These are phyloP conservation scores for Solanum ossicruentum DNA, from an alignment of 257 asterid species.

Conservation along the genomic window DNA sequence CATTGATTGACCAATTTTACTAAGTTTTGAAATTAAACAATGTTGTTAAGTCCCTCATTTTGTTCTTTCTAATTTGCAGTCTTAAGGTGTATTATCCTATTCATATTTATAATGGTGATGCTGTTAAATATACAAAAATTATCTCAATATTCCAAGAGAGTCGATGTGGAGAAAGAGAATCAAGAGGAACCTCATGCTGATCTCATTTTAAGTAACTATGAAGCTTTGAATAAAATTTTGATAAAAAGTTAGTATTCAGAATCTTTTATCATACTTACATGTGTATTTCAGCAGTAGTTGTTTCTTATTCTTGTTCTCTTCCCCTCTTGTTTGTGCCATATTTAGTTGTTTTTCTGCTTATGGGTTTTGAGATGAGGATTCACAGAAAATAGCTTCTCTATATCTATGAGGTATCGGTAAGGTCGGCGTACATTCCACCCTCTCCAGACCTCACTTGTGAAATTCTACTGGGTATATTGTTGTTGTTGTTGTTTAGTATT, in stretches of 20 bases:
- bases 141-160: not conserved
- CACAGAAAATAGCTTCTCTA: too few species aligned
- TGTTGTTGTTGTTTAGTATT: too few species aligned
- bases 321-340: too few species aligned
- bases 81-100: not conserved
- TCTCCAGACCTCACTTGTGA: too few species aligned
- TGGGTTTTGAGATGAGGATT: too few species aligned
- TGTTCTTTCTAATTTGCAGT: not conserved
- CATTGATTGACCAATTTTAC: not conserved
- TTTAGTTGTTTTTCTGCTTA: too few species aligned
- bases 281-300: too few species aligned
- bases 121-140: not conserved
- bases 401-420: too few species aligned
- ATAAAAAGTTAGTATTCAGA: not conserved
- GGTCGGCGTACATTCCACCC: too few species aligned
- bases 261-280: too few species aligned
- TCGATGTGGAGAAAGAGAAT: not conserved
- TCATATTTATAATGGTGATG: not conserved
- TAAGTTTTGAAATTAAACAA: not conserved
- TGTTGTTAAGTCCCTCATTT: not conserved
- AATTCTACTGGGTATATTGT: too few species aligned
- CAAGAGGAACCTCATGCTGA: not conserved
- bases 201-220: not conserved
- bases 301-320: too few species aligned
- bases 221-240: not conserved